These are phyloP conservation scores for Volvariella surrecta DNA, from an alignment of 1,284 basidiomycete genomes.

Conservation along the genomic window DNA sequence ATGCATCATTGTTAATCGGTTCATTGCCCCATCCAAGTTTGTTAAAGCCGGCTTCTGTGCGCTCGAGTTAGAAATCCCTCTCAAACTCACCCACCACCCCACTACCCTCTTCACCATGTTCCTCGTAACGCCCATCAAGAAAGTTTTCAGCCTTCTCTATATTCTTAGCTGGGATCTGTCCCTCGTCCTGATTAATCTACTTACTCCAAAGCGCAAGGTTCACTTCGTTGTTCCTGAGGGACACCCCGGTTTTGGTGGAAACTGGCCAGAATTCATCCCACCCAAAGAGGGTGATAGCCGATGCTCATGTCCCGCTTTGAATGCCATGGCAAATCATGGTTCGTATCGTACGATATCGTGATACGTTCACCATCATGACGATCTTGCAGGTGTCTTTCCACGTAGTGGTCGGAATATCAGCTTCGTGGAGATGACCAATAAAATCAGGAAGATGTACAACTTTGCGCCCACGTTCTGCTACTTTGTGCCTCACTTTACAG, in stretches of 20 bases:
- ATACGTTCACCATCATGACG: background rate
- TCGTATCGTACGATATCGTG: slow-evolving; percentile 12
- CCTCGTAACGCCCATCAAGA: slow-evolving; percentile 21
- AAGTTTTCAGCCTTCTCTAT: slow-evolving; percentile 21
- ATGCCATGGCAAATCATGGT: slow-evolving; percentile 74
- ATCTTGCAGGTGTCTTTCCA: slow-evolving; percentile 52
- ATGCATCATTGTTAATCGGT: no score
- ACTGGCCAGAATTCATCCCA: slow-evolving; percentile 59
- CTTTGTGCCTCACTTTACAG: slow-evolving; percentile 52
- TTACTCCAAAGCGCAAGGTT: slow-evolving; percentile 38
- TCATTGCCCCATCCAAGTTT: no score
- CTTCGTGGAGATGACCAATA: slow-evolving; percentile 45
- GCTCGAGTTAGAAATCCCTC: background rate
- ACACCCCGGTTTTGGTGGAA: slow-evolving; percentile 48
- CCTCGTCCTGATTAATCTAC: slow-evolving; percentile 45
- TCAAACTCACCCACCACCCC: background rate
- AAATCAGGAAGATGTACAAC: slow-evolving; percentile 53
- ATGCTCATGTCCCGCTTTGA: slow-evolving; percentile 61
- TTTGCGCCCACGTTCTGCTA: slow-evolving; percentile 59
- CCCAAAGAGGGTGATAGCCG: slow-evolving; percentile 57
- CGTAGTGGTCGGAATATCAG: slow-evolving; percentile 57
- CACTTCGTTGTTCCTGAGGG: slow-evolving; percentile 50
- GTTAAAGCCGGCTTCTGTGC: no score
- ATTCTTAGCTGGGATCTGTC: slow-evolving; percentile 45
- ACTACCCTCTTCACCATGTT: slow-evolving; percentile 14